phyloP scores from a whole-genome alignment of 306 rosid genomes.

The Gynostemma pentaphyllum region DNA sequence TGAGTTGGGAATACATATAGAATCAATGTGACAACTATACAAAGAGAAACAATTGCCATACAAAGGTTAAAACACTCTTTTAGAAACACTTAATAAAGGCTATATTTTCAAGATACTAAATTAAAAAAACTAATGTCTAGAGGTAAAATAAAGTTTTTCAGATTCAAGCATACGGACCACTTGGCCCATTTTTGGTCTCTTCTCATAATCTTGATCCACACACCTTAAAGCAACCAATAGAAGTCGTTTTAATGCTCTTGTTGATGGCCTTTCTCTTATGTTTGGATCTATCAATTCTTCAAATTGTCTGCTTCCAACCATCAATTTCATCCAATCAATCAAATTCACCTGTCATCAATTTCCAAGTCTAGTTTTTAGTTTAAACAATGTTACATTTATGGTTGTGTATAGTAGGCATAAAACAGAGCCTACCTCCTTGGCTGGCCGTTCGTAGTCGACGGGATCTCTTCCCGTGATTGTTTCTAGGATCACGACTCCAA shows the following conservation, averaged over 20 bases:
- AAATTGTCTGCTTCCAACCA: constrained; percentile 78
- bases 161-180: constrained; percentile 96
- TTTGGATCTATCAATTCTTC: constrained; percentile 91
- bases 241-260: constrained; percentile 72
- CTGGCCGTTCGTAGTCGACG: constrained; percentile 6
- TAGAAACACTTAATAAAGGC: no score
- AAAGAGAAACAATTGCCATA: no score
- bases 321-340: constrained; percentile 94
- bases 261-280: constrained; percentile 72
- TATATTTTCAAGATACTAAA: no score
- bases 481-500: constrained; percentile 4
- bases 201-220: constrained; percentile 75
- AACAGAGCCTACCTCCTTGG: not conserved
- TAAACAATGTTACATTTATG: no score
- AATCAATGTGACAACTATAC: no score
- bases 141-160: constrained; percentile 35
- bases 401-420: not conserved
- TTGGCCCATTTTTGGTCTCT: constrained; percentile 92
- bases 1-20: no score
- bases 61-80: no score
- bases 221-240: constrained; percentile 91
- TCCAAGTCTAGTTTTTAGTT: no score
- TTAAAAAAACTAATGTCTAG: no score
- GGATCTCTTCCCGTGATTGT: constrained; percentile 51
- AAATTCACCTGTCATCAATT: constrained; percentile 55